Conservation (phyloP, 441 rosid species). For the Populus hybrid region DNA sequence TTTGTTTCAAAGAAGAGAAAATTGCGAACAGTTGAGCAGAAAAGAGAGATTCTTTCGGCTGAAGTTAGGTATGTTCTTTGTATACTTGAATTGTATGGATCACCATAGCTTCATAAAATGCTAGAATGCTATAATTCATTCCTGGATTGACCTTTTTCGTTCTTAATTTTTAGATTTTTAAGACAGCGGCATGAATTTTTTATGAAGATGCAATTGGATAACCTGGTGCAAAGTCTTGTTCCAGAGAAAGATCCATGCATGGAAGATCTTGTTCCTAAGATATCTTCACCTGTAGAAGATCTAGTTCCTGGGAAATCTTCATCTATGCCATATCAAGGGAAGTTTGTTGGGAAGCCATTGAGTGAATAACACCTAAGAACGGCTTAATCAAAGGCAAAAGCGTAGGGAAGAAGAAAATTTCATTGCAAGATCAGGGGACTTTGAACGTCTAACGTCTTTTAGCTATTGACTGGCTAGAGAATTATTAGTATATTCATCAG, state of each 20-base stretch:
- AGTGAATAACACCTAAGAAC: slow-evolving; percentile 21
- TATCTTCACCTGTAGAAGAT: slow-evolving; percentile 19
- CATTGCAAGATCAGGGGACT: slow-evolving; percentile 37
- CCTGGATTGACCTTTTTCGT: neutral
- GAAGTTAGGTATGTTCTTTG: slow-evolving; percentile 42
- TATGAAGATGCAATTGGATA: slow-evolving; percentile 22
- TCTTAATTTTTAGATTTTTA: slow-evolving; percentile 34
- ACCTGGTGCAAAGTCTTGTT: neutral
- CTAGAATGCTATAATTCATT: neutral
- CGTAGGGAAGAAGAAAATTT: slow-evolving; percentile 38
- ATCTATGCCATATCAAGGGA: slow-evolving; percentile 1
- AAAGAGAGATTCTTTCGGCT: slow-evolving; percentile 38
- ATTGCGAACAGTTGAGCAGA: slow-evolving; percentile 34
- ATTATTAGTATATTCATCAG: neutral
- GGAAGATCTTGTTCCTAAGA: no score
- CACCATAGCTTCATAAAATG: neutral
- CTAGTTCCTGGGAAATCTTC: slow-evolving; percentile 15
- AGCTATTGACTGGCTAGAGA: neutral
- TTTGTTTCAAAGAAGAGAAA: slow-evolving; percentile 41
- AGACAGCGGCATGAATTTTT: slow-evolving; percentile 34
- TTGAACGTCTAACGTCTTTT: slow-evolving; percentile 3
- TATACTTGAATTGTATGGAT: slow-evolving; percentile 1
- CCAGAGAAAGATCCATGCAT: no score
- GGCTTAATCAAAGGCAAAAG: slow-evolving; percentile 25
- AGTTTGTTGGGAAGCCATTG: slow-evolving; percentile 8